Conservation (phyloP, 2,329 filamentous ascomycete species). For the Alternaria atra region DNA sequence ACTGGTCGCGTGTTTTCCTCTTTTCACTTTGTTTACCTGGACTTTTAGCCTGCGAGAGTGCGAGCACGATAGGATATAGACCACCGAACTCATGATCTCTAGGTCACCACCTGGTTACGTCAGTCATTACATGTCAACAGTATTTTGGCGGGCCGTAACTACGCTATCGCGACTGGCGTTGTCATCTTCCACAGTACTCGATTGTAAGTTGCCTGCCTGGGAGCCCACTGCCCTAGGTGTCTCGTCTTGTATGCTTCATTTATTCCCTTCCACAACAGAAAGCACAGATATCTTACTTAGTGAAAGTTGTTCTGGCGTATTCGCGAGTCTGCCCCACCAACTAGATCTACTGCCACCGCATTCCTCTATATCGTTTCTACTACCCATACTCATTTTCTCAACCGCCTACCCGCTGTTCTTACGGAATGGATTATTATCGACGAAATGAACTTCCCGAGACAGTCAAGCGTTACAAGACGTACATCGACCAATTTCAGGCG, state of each 20-base stretch:
- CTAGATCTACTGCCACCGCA: background rate
- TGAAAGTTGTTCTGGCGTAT: background rate
- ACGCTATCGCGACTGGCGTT: background rate
- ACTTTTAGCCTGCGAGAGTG: background rate
- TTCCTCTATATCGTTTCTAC: background rate
- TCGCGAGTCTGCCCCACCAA: background rate
- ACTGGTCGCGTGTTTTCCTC: background rate
- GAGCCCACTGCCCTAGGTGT: background rate
- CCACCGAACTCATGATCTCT: background rate
- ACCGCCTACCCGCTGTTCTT: background rate
- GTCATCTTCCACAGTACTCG: background rate
- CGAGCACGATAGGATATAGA: background rate
- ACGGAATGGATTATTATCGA: constrained; percentile 25
- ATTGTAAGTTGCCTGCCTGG: background rate
- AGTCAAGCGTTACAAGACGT: constrained; percentile 26
- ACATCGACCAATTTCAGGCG: constrained; percentile 20
- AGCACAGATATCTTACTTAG: background rate
- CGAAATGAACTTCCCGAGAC: constrained; percentile 27
- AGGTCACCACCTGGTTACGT: background rate
- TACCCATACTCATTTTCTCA: background rate
- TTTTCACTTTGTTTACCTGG: background rate
- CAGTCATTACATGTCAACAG: background rate
- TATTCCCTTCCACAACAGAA: background rate
- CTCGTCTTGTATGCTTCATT: background rate
- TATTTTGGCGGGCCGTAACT: background rate